Base-by-base conservation (phyloP, 2,329 filamentous ascomycete genomes). In the Microcera coccophila region DNA sequence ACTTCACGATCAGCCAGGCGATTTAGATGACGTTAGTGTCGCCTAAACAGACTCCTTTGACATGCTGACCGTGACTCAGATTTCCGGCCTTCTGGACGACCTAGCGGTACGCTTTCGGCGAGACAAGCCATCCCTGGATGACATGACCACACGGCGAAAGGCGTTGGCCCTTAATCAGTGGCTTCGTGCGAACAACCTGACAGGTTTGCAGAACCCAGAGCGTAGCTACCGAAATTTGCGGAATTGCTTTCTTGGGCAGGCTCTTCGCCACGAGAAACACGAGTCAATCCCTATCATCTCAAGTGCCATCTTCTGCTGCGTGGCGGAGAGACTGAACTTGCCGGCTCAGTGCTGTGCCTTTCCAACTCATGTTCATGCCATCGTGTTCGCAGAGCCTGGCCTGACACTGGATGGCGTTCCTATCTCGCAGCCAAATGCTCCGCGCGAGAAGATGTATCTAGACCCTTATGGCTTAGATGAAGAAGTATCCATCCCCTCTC, bases 211-310 rank as follows among this genome's bases (percentile, higher is more conserved):
- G n/a, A 68, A 80, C n/a, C 70, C 73, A 4, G 78, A 81, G 7
- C 62, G 71, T 32, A 79, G 84, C 41, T 96, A 93, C 61, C 82
- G 88, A 54, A 83, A 85, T 45, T 67, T 97, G 44, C 81, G 87
- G 48, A 95, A 97, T 64, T 94, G 87, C 55, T 87, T 95, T 55
- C 82, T 98, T 42, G 89, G 89, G 9, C 74, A 94, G 48, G 88
- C 87, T 4, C 71, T 97, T 33, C 82, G 80, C 26, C 82, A 86
- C 38, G 68, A 78, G 5, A 75, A 78, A 0, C 89, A 95, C 57
- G 82, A 87, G 20, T 91, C 90, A 2, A 74, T 96, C 8, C 93
- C 91, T 2, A 75, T 96, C 38, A 85, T 96, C 48, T 93, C 89
- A 2, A 85, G 85, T 42, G 85, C 84, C 46, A 95, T 97, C 49